Percentiles rank a stretch among this genome's conserved stretches.
Evolutionary conservation across 2,329 filamentous ascomycete genomes (phyloP).

Genomic region (Claviceps purpurea): DNA sequence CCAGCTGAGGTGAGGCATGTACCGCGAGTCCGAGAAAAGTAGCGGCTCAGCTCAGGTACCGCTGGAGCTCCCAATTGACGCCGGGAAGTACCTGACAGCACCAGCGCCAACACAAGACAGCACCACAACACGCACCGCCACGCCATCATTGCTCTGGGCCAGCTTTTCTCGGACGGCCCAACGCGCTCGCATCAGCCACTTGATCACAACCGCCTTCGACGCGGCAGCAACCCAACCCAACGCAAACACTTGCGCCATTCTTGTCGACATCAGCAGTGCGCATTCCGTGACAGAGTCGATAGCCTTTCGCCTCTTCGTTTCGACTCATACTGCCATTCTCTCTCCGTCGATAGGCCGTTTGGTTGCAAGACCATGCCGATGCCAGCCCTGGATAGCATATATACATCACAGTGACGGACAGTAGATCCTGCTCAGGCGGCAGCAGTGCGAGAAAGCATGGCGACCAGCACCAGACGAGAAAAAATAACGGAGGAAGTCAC

Average conservation of each 20-base stretch:
- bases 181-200: background rate
- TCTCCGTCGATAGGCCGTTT: background rate
- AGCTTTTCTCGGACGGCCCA: background rate
- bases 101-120: background rate
- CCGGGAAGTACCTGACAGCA: background rate
- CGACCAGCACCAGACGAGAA: constrained; percentile 1
- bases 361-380: constrained; percentile 2
- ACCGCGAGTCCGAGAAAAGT: no score
- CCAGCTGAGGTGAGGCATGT: background rate
- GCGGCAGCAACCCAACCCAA: background rate
- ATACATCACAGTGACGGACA: background rate
- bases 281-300: no score
- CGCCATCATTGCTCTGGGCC: background rate
- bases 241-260: background rate
- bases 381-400: constrained; percentile 4
- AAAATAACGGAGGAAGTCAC: constrained; percentile 28
- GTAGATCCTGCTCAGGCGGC: background rate
- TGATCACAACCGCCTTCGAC: background rate
- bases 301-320: background rate
- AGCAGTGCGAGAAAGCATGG: constrained; percentile 1
- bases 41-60: background rate
- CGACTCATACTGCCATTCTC: background rate
- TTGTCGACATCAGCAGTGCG: background rate
- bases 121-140: no score
- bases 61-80: background rate